Conservation (phyloP, 139 green algal genomes). For the Parachlorella kessleri region DNA sequence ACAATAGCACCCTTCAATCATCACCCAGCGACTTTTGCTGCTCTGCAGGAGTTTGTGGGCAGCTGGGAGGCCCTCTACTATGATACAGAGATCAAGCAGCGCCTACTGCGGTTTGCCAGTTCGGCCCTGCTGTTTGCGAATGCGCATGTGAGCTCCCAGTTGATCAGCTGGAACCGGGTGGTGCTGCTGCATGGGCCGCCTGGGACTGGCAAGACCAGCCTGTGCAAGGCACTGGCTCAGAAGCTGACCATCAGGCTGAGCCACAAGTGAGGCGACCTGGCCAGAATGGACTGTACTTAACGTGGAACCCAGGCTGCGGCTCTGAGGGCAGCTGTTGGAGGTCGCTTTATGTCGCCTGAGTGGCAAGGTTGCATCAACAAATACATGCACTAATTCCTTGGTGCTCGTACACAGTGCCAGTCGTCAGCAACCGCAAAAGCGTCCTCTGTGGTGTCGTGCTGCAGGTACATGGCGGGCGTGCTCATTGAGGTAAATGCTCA, state of each 20-base stretch:
- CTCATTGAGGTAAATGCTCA: slow-evolving; percentile 98
- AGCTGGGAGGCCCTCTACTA: slow-evolving; percentile 87
- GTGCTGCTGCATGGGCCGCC: slow-evolving; percentile 93
- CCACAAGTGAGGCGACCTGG: slow-evolving; percentile 17
- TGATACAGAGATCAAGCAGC: slow-evolving; percentile 76
- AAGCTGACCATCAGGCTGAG: slow-evolving; percentile 64
- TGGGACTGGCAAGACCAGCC: slow-evolving; percentile 80
- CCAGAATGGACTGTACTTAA: no score
- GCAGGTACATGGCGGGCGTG: slow-evolving; percentile 68
- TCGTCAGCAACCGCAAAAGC: no score
- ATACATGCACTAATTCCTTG: no score
- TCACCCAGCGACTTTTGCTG: no score
- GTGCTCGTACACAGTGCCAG: no score
- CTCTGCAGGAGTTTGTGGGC: slow-evolving; percentile 53
- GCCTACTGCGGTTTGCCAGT: slow-evolving; percentile 83
- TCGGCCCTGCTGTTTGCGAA: slow-evolving; percentile 90
- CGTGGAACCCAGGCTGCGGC: no score
- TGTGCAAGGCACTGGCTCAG: slow-evolving; percentile 89
- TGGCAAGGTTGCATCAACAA: no score
- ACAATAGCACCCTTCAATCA: no score
- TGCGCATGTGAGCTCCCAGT: slow-evolving; percentile 64
- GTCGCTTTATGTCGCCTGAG: no score
- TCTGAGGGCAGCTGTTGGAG: no score
- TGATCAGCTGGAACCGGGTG: slow-evolving; percentile 91
- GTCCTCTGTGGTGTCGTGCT: neutral